These are phyloP conservation scores for Aspergillus puulaauensis DNA, from an alignment of 2,329 filamentous ascomycete genomes.

Conservation along the genomic window DNA sequence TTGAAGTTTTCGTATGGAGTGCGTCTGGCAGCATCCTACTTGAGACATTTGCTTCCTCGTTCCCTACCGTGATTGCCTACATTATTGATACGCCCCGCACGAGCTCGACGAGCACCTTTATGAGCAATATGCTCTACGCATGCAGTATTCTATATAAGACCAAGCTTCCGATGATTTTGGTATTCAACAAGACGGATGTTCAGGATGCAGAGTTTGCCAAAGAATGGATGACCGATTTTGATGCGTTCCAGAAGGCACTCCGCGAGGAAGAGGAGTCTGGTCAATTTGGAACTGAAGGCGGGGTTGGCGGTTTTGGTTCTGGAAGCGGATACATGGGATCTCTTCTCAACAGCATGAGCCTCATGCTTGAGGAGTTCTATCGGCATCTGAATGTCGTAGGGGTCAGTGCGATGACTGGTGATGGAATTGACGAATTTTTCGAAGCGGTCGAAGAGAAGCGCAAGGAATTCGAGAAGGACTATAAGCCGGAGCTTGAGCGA, in stretches of 20 bases:
- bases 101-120: conserved; percentile 91
- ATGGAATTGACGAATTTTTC: conserved; percentile 92
- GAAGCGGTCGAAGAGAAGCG: conserved; percentile 82
- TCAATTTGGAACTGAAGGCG: conserved; percentile 69
- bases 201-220: conserved; percentile 88
- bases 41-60: conserved; percentile 86
- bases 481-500: conserved; percentile 85
- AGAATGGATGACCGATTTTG: conserved; percentile 99
- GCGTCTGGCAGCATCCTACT: conserved; percentile 92
- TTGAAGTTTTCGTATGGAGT: conserved; percentile 98
- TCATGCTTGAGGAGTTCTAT: conserved; percentile 98
- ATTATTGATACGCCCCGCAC: conserved; percentile 96
- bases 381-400: conserved; percentile 88
- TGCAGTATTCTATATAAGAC: conserved; percentile 99
- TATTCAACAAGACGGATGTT: conserved; percentile 99
- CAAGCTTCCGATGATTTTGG: conserved; percentile 95
- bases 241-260: conserved; percentile 87
- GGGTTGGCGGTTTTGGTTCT: conserved; percentile 58
- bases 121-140: conserved; percentile 99
- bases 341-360: conserved; percentile 93
- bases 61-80: conserved; percentile 96
- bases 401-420: conserved; percentile 89
- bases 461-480: conserved; percentile 84
- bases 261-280: conserved; percentile 76
- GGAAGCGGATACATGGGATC: conserved; percentile 96